Base-by-base conservation (phyloP, 257 asterid species). In the Fraxinus excelsior region DNA sequence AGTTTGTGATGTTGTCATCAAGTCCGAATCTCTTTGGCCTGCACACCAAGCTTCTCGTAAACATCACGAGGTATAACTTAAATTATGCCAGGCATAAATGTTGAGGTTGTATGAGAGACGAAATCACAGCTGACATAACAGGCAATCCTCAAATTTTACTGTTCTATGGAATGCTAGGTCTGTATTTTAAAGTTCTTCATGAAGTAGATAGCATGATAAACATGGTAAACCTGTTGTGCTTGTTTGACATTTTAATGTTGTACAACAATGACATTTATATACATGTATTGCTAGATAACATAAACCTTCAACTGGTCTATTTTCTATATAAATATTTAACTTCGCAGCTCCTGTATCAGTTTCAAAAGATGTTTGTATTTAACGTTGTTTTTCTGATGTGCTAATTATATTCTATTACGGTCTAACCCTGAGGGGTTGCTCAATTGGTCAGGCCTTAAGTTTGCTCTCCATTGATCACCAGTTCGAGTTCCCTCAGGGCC, bases 31-130 rank as follows among this genome's bases (percentile, higher is more conserved):
- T 29, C 88, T 78, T 67, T 92, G 99, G 99, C 96, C 94, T 62
- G 99, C 94, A 42, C 99, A 95, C 85, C 97, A 91, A 89, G 92
- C 93, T 80, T 95, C 99, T 76, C 95, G 96, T 21, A 95, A 92
- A 76, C 99, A 95, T 85, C 91, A 90, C 12, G 92, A 90, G 91
- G 99, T 92, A 77, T 70, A 76, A n/a, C 35, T 79, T 26, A 18
- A 19, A 31, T n/a, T 35, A 18, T 49, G 25, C 65, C 46, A 19
- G 51, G 71, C 66, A 19, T 26, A 66, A 73, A 1, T 79, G 25
- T 60, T 78, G 34, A 70, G n/a, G 7, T 16, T 68, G 67, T 44
- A 18, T 4, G 70, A 42, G 46, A 34, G 66, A 49, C 16, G 72
- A 72, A 71, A 76, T 44, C 51, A 28, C 70, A 65, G 37, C 74